These are phyloP conservation scores for Sarcodon sp. DNA, from an alignment of 768 basidiomycete genomes.

Conservation along the genomic window DNA sequence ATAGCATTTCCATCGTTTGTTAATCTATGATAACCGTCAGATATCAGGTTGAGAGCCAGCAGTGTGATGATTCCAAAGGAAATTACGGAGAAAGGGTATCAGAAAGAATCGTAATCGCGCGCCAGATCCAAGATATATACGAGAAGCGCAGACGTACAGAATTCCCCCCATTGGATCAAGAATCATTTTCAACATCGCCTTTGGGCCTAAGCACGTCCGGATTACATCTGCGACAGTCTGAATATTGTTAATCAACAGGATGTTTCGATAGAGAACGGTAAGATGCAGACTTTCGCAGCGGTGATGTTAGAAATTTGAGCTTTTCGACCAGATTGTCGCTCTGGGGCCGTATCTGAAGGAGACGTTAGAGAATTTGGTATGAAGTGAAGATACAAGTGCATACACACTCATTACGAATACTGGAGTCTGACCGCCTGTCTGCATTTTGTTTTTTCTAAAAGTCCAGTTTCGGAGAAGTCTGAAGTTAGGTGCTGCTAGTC, in stretches of 20 bases:
- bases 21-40: constrained; percentile 32
- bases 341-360: constrained; percentile 77
- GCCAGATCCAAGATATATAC: not conserved
- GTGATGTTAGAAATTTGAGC: constrained; percentile 96
- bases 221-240: constrained; percentile 98
- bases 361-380: not conserved
- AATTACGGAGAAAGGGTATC: not conserved
- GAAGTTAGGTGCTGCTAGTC: no score
- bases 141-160: constrained; percentile 38
- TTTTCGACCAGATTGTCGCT: constrained; percentile 88
- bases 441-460: constrained; percentile 15
- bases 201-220: constrained; percentile 91
- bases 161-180: constrained; percentile 99
- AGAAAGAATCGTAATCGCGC: not conserved
- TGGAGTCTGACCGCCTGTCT: constrained; percentile 47
- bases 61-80: not conserved
- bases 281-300: constrained; percentile 70
- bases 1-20: constrained; percentile 99
- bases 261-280: not conserved
- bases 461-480: no score
- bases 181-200: constrained; percentile 99
- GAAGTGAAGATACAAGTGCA: not conserved
- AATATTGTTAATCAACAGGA: not conserved
- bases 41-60: constrained; percentile 1
- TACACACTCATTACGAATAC: constrained; percentile 74